A percentile compares a stretch with the other conserved stretches of the same genome.
These are phyloP conservation scores for Coprinellus aureogranulatus DNA, from an alignment of 768 basidiomycete genomes.

Conservation along the genomic window DNA sequence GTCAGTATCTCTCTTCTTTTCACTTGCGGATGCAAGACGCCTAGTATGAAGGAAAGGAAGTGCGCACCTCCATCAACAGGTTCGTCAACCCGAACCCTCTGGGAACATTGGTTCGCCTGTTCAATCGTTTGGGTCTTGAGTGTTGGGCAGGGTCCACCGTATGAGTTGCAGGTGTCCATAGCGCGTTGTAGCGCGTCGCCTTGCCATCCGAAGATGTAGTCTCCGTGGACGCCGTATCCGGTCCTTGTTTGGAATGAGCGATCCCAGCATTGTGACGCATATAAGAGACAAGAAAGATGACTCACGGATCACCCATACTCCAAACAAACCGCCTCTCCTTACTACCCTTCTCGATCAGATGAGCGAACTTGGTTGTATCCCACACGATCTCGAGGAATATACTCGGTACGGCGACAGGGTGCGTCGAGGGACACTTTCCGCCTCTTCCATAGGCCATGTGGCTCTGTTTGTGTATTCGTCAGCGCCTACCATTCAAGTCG, in stretches of 20 bases:
- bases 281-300: neutral
- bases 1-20: neutral
- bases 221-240: constrained; percentile 1
- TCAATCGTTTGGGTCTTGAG: constrained; percentile 1
- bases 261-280: neutral
- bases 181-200: constrained; percentile 2
- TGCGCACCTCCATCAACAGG: constrained; percentile 1
- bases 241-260: neutral
- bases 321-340: neutral
- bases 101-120: neutral
- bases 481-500: neutral
- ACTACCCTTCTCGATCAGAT: neutral
- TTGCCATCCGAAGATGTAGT: constrained; percentile 4
- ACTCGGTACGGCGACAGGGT: neutral
- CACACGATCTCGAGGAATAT: constrained; percentile 4
- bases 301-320: constrained; percentile 5
- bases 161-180: neutral
- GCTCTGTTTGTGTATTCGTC: neutral
- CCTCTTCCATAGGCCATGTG: neutral
- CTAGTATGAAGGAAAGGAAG: no score
- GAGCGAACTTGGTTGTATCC: constrained; percentile 1
- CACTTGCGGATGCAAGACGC: neutral
- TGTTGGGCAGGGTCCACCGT: constrained; percentile 1
- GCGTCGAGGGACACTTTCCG: neutral
- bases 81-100: neutral